Evolutionary conservation across 305 asterid genomes (phyloP).

Genomic region (Fraxinus platypoda): DNA sequence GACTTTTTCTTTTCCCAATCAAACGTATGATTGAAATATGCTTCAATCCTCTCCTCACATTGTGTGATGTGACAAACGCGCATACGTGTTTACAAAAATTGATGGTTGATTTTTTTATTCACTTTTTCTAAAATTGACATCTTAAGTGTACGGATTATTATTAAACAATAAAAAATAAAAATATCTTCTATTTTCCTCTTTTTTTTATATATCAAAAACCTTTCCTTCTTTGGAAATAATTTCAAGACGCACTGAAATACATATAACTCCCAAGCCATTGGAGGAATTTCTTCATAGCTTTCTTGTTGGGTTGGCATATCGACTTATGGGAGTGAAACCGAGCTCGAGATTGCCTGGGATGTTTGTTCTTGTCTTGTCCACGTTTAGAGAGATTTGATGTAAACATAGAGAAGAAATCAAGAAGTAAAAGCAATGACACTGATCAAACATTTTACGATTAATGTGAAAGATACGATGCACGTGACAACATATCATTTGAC

Average conservation of each 20-base stretch:
- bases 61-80: neutral
- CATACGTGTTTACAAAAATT: neutral
- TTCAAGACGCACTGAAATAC: neutral
- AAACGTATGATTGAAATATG: neutral
- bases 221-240: neutral
- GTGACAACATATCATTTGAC: neutral
- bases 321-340: neutral
- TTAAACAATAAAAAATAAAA: too few species aligned
- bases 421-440: neutral
- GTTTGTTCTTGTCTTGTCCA: neutral
- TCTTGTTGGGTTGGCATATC: neutral
- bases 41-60: neutral
- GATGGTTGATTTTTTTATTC: neutral
- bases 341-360: neutral
- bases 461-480: neutral
- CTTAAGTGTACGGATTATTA: neutral
- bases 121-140: neutral
- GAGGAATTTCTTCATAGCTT: neutral
- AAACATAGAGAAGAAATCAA: neutral
- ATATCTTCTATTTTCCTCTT: neutral
- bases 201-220: too few species aligned
- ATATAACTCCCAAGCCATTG: neutral
- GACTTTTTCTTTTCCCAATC: neutral
- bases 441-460: neutral
- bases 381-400: neutral